A percentile compares a stretch with the other conserved stretches of the same genome.
Evolutionary conservation across 768 basidiomycete genomes (phyloP).

Genomic region (Leccinellum albellum): DNA sequence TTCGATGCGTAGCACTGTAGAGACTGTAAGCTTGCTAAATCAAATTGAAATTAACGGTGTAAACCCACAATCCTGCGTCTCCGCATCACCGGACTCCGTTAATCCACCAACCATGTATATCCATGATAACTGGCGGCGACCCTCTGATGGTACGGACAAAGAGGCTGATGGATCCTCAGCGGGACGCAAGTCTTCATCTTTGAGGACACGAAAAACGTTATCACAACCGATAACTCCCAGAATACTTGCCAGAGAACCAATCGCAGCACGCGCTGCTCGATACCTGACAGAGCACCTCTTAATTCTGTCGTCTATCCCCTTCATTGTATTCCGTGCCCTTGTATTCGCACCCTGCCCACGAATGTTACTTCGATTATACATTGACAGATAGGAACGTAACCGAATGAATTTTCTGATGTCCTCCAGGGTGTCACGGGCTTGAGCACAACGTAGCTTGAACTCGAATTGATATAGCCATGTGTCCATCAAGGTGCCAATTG

Average conservation of each 20-base stretch:
- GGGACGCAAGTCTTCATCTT: neutral
- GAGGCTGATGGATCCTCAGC: neutral
- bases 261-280: neutral
- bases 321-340: neutral
- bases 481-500: neutral
- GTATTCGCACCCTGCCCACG: neutral
- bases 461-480: neutral
- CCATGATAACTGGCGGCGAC: neutral
- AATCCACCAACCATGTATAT: neutral
- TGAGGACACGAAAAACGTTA: neutral
- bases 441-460: neutral
- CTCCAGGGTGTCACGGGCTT: neutral
- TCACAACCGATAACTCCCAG: neutral
- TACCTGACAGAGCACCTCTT: neutral
- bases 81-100: neutral
- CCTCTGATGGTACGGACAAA: neutral
- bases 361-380: neutral
- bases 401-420: neutral
- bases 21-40: neutral
- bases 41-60: neutral
- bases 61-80: neutral
- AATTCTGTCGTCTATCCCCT: neutral
- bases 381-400: neutral
- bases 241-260: neutral
- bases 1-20: neutral